Base-by-base conservation (phyloP, 352 stramenopile genomes). In the Discostella stelligera region DNA sequence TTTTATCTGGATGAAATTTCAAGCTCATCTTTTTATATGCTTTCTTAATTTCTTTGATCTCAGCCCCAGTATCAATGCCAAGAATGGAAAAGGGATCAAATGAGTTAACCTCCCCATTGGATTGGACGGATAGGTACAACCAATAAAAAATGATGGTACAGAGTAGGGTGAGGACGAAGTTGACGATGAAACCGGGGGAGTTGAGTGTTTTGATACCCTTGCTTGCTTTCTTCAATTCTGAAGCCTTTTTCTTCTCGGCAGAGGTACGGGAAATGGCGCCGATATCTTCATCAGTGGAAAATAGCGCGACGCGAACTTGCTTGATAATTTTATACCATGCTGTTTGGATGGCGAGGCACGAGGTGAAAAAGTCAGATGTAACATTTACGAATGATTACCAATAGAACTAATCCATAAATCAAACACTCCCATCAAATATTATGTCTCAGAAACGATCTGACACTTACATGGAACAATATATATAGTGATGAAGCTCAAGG, bases 71-170 rank as follows among this genome's bases (percentile, higher is more conserved):
- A 8, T 96, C 94, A 65, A 99, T 96, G 59, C 95, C 95, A 11
- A 99, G 89, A 82, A 99, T 99, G 32, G 86, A 87, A 83, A 98
- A 99, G 44, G 97, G 97, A 88, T 99, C 97, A 84, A 99, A 99
- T 44, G 94, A 96, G 87, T 98, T 98, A 83, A 99, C 98, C 90
- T 98, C 95, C 74, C 95, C 97, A 87, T 98, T 95, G 67, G 95
- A 90, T 72, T 96, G 93, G 52, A 99, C 94, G 65, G 96, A 90
- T 18, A 95, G 65, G 41, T 94, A 79, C 55, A 98, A 93, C 79
- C 94, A 96, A 66, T 97, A 83, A 58, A 98, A 98, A 82, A 98
- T 92, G 5, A 97, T 70, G 53, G 95, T 94, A 70, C 98, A 96
- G 18, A 96, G 21, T 50, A 98, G 89, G 56, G 88, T 92, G n/a